These are phyloP conservation scores for Botrytis hyacinthi DNA, from an alignment of 2,329 filamentous ascomycete species.

Conservation along the genomic window DNA sequence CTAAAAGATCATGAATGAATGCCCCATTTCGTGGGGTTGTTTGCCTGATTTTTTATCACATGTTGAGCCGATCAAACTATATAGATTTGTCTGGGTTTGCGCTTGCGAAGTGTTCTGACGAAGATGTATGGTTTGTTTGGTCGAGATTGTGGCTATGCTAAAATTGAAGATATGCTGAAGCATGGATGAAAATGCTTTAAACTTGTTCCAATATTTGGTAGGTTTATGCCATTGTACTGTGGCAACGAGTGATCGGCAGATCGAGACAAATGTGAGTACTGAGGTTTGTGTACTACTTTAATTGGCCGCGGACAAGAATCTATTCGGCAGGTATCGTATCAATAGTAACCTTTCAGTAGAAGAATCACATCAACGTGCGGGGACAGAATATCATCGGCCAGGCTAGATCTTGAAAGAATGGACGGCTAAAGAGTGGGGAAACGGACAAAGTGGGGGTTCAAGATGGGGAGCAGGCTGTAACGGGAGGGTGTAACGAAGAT, in stretches of 20 bases:
- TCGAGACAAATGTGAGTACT: too few relatives aligned
- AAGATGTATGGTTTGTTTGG: not conserved
- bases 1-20: not conserved
- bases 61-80: not conserved
- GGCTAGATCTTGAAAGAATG: conserved; percentile 1
- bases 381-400: not conserved
- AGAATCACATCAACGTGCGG: not conserved
- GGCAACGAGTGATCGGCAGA: not conserved
- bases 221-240: not conserved
- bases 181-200: not conserved
- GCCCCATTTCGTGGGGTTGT: not conserved
- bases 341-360: not conserved
- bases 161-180: not conserved
- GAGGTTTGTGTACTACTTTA: not conserved
- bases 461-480: not conserved
- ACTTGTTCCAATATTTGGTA: not conserved
- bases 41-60: not conserved
- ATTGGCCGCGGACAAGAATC: not conserved
- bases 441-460: not conserved
- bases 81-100: not conserved
- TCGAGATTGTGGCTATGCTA: not conserved
- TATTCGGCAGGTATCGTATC: not conserved
- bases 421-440: not conserved
- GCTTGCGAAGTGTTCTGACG: not conserved
- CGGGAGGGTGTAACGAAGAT: not conserved